phyloP scores from a whole-genome alignment of 2,329 filamentous ascomycete genomes.

The Colletotrichum shisoi region DNA sequence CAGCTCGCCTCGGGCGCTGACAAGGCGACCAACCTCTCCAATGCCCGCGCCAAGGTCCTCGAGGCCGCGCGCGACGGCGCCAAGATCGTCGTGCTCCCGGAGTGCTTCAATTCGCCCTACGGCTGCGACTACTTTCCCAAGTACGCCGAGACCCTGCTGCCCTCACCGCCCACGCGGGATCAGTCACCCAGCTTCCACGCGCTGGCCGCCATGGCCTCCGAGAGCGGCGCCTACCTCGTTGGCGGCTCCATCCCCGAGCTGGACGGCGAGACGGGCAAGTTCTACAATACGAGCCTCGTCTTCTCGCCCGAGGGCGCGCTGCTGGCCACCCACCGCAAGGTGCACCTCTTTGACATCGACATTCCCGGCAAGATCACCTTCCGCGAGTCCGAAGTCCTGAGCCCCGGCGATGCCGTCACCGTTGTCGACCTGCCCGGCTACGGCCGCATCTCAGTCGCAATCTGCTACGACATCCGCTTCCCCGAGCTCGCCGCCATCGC shows the following conservation, averaged over 20 bases:
- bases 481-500: constrained; percentile 92
- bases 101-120: constrained; percentile 99
- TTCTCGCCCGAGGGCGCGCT: constrained; percentile 82
- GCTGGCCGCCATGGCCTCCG: constrained; percentile 78
- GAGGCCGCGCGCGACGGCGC: constrained; percentile 80
- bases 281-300: constrained; percentile 90
- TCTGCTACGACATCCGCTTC: constrained; percentile 98
- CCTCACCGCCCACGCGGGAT: constrained; percentile 73
- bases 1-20: constrained; percentile 83
- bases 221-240: constrained; percentile 81
- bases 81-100: constrained; percentile 87
- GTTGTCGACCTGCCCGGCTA: constrained; percentile 87
- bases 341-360: constrained; percentile 96
- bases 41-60: constrained; percentile 82
- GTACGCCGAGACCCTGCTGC: constrained; percentile 87
- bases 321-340: constrained; percentile 88
- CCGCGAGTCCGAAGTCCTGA: constrained; percentile 87
- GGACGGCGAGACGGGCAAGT: constrained; percentile 63
- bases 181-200: constrained; percentile 87
- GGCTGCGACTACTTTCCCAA: constrained; percentile 87
- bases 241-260: constrained; percentile 93
- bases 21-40: constrained; percentile 83
- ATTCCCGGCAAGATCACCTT: constrained; percentile 96
- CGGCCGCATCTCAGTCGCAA: constrained; percentile 85
- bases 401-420: constrained; percentile 83